Evolutionary conservation across 2,329 filamentous ascomycete genomes (phyloP).

Genomic region (Scedosporium boydii): DNA sequence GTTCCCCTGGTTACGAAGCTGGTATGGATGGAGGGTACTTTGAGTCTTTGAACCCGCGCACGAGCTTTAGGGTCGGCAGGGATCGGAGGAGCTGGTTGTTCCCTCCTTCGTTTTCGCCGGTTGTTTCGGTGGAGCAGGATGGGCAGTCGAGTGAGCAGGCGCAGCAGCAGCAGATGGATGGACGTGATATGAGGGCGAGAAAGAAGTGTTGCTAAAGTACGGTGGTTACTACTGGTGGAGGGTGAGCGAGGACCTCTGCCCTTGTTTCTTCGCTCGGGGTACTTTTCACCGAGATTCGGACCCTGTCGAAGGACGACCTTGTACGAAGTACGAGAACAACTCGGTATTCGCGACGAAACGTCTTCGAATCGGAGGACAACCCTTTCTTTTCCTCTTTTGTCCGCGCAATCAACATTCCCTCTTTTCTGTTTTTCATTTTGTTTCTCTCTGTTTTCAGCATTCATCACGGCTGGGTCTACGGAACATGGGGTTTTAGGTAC

Average conservation of each 20-base stretch:
- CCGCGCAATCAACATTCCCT: no score
- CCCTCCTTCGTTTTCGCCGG: constrained; percentile 41
- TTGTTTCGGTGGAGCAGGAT: constrained; percentile 36
- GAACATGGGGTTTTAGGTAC: neutral
- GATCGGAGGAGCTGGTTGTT: constrained; percentile 53
- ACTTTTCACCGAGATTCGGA: no score
- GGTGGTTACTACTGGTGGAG: neutral
- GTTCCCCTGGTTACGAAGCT: constrained; percentile 35
- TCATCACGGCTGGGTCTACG: constrained; percentile 5
- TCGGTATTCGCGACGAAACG: neutral
- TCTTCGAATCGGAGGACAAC: no score
- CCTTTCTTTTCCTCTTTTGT: no score
- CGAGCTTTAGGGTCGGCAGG: constrained; percentile 47
- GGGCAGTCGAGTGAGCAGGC: constrained; percentile 15
- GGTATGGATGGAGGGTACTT: constrained; percentile 40
- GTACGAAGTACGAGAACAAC: no score
- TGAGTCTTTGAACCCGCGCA: constrained; percentile 31
- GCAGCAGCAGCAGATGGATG: constrained; percentile 8
- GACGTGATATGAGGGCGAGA: constrained; percentile 12
- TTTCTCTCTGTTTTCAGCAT: constrained; percentile 8
- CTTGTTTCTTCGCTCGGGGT: no score
- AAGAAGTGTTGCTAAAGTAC: constrained; percentile 17
- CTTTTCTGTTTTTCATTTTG: constrained; percentile 2
- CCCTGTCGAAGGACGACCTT: no score
- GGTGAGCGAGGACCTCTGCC: no score